Evolutionary conservation across 2,329 filamentous ascomycete genomes (phyloP).

Genomic region (Podosphaera xanthii): DNA sequence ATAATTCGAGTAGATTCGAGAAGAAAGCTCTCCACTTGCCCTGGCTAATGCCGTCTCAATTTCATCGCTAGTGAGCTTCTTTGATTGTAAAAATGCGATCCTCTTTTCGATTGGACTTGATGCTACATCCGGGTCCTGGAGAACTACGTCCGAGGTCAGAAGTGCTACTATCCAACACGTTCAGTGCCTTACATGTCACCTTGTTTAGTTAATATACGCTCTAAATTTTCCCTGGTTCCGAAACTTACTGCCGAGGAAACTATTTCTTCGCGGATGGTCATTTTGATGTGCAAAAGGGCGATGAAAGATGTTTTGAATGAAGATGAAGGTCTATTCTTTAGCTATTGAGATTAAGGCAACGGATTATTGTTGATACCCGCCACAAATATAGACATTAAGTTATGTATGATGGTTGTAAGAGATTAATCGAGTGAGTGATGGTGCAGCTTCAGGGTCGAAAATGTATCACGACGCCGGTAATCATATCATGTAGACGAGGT

Average conservation of each 20-base stretch:
- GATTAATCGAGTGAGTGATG: too few relatives aligned
- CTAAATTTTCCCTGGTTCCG: constrained; percentile 2
- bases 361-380: too few relatives aligned
- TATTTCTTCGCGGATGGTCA: constrained; percentile 84
- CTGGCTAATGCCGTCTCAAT: constrained; percentile 66
- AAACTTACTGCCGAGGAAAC: constrained; percentile 53
- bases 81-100: constrained; percentile 79
- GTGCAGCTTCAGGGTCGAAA: too few relatives aligned
- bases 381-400: too few relatives aligned
- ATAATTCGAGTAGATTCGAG: constrained; percentile 21
- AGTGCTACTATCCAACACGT: background rate
- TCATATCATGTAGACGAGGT: too few relatives aligned
- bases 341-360: too few relatives aligned
- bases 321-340: too few relatives aligned
- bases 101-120: constrained; percentile 80
- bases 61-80: constrained; percentile 93
- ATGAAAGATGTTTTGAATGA: too few relatives aligned
- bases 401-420: too few relatives aligned
- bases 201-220: constrained; percentile 10
- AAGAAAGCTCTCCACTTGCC: constrained; percentile 34
- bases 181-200: constrained; percentile 16
- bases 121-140: constrained; percentile 82
- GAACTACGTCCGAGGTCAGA: constrained; percentile 31
- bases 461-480: too few relatives aligned
- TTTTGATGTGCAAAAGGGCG: constrained; percentile 16